Evolutionary conservation across 768 basidiomycete genomes (phyloP), one percentile per base, ranked within the genome.

Genomic region (Auricularia cornea): DNA sequence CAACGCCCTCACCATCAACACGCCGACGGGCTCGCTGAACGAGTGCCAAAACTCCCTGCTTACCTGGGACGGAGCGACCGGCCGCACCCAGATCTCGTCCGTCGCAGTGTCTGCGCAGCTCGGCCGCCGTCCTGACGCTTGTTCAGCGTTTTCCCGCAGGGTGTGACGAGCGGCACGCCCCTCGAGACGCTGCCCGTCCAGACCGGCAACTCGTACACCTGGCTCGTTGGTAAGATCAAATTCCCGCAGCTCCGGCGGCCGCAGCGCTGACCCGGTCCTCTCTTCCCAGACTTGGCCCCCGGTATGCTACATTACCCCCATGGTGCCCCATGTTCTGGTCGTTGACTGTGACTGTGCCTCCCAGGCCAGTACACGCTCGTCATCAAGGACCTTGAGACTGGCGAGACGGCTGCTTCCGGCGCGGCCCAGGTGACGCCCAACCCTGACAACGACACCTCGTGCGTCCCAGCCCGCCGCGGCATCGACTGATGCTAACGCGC

Each of bases 21-120:
- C 90, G 40, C 90, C 90, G 89, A 90, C 67, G 70, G 16, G 71
- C 41, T 79, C 76, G 59, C 79, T 76, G 23, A 78, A 81, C 35
- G 76, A 81, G 63, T 92, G 90, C 73, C 72, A 84, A 67, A 85
- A 90, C 14, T 71, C 80, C 31, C 72, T 77, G 16, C 40, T 92
- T 56, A 60, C 70, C 31, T 91, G 84, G 84, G 11, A 35, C n/a
- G 84, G 83, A 40, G 60, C 20, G 29, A 31, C n/a, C n/a, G 48
- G 51, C 38, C 51, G 20, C 32, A 35, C 48, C 26, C 56, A 66
- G 56, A 60, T 41, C 44, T 14, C 30, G 30, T 63, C 66, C 12
- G 26, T 60, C 59, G 10, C 32, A 5, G 23, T 61, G 33, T 28
- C 1, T 20, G 64, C 18, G 28, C 11, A 11, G 2, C 60, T 33